Evolutionary conservation across 495 filamentous ascomycete genomes (phyloP), one percentile per base, ranked within the genome.

Genomic region (Cercophora sp.): DNA sequence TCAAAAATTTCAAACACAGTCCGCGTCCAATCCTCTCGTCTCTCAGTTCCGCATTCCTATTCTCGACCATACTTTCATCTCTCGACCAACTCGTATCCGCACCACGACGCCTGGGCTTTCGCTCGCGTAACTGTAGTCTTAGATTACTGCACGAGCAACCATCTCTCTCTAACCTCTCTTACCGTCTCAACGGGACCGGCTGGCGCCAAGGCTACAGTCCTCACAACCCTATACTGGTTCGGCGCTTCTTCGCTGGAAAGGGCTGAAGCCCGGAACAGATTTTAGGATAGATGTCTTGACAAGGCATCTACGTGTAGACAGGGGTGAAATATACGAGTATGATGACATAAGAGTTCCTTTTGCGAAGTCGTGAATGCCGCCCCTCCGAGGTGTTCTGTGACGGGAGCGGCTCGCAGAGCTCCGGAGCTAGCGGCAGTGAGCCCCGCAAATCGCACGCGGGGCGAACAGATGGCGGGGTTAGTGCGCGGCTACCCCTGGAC

Each of bases 271-370:
- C 50, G 48, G 56, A 34, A 22, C 50, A 56, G 34, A 62, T 66
- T 45, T 54, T 54, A 52, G 36, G 48, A 52, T 24, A 48, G 59
- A 52, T 59, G 55, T 58, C 49, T 44, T 51, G 52, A 44, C 20
- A 26, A 39, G 51, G 15, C 36, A 60, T 59, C 29, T 64, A 62
- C 39, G 55, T 52, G 53, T 45, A 61, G 52, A 51, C 52, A 41
- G 35, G 56, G 53, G 47, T 40, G 55, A 48, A 60, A 62, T 64
- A 64, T 61, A 64, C 47, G 55, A 64, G 54, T 53, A 62, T 55
- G 24, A 56, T 43, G 56, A 8, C n/a, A 41, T n/a, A n/a, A n/a
- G n/a, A n/a, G n/a, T n/a, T n/a, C n/a, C n/a, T n/a, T n/a, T n/a
- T n/a, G n/a, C n/a, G n/a, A n/a, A n/a, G n/a, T n/a, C n/a, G n/a